Evolutionary conservation across 2,329 filamentous ascomycete genomes (phyloP), one percentile per base, ranked within the genome.

Genomic region (Fusarium sulawesiense): DNA sequence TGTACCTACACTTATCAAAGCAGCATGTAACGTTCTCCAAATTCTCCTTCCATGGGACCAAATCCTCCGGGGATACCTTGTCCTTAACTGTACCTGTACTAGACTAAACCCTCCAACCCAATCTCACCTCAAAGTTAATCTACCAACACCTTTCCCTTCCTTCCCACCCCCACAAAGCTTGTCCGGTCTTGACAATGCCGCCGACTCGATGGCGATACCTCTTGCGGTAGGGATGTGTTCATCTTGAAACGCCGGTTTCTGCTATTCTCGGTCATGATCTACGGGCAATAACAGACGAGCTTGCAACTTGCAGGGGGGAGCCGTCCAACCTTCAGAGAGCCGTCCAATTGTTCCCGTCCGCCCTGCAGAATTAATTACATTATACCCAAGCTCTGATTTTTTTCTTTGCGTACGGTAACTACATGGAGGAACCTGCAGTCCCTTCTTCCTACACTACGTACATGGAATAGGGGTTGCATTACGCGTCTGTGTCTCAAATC

Each of bases 151-250:
- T 64, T 65, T 30, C 60, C 46, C 56, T 60, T 13, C 64, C 41
- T 53, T 64, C 51, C 64, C 68, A 66, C 68, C 73, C 71, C 76
- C 73, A 76, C 75, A 80, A 80, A 80, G 78, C 78, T 79, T 80
- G 78, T 80, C 78, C 73, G 41, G 76, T 76, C 78, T 78, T 78
- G 77, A 79, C 77, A 79, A 76, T 73, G 70, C 66, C 65, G 68
- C 68, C 73, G 65, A 60, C 56, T 62, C 48, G 48, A 73, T 63
- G 59, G 67, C 62, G 56, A 66, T 75, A 16, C 76, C 66, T 56
- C 61, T 70, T 75, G 30, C 23, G 70, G 78, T 64, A 78, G 72
- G 73, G 77, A 79, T 80, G 46, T 34, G 68, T 75, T 20, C 32
- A 41, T 60, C 76, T 72, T 80, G 78, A 80, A 80, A 80, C 78